These are phyloP conservation scores for Acanthamoeba sp. DNA, from an alignment of 208 protist species.

Conservation along the genomic window DNA sequence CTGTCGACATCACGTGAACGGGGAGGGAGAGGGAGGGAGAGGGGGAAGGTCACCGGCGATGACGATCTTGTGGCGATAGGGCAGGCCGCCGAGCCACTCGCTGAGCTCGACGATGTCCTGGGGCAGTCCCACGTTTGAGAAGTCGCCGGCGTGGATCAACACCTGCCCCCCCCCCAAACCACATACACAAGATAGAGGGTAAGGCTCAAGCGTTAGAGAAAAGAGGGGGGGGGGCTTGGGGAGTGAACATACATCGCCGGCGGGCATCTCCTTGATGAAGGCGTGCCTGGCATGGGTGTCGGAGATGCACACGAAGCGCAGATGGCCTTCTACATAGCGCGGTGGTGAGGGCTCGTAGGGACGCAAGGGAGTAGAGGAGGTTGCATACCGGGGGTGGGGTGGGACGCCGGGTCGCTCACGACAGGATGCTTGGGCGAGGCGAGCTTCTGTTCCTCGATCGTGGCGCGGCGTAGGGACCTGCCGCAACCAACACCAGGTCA, in stretches of 20 bases:
- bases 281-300: slow-evolving; percentile 75
- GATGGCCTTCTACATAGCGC: background rate
- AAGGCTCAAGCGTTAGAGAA: too few species aligned
- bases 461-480: background rate
- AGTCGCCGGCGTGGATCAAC: slow-evolving; percentile 82
- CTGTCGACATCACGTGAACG: too few species aligned
- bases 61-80: slow-evolving; percentile 80
- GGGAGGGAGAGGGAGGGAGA: background rate
- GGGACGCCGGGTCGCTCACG: background rate
- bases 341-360: too few species aligned
- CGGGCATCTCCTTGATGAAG: slow-evolving; percentile 1
- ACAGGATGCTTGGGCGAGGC: background rate
- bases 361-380: background rate
- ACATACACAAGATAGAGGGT: too few species aligned
- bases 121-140: slow-evolving; percentile 66
- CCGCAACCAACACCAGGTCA: too few species aligned
- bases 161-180: slow-evolving; percentile 57
- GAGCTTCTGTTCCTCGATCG: background rate
- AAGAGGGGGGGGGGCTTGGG: too few species aligned
- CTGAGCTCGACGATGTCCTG: slow-evolving; percentile 57
- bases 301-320: slow-evolving; percentile 78
- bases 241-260: slow-evolving; percentile 53
- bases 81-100: slow-evolving; percentile 58
- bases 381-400: background rate
- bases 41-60: slow-evolving; percentile 64